phyloP scores from a whole-genome alignment of 164 flowering plant species.

The Liquidambar formosana region DNA sequence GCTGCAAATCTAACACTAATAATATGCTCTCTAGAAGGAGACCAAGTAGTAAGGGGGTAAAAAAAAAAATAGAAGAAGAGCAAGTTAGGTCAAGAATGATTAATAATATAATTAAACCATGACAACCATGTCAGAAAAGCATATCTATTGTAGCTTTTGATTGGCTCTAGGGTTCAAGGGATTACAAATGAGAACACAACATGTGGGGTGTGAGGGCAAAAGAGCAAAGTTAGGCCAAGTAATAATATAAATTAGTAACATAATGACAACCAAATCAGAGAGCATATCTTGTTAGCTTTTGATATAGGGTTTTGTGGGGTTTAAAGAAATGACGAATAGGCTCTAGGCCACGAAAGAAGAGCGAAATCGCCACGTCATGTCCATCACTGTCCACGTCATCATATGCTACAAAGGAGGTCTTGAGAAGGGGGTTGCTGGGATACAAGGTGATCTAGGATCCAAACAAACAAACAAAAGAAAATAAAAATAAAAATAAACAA shows the following conservation, averaged over 20 bases:
- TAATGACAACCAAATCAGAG: constrained; percentile 1
- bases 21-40: constrained; percentile 35
- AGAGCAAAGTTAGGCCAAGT: neutral
- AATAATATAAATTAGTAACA: neutral
- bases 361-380: too few species aligned
- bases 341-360: neutral
- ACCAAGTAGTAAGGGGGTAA: constrained; percentile 29
- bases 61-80: constrained; percentile 9
- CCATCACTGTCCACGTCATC: neutral
- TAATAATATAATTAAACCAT: neutral
- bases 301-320: neutral
- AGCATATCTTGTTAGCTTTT: neutral
- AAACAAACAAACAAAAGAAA: too few species aligned
- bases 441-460: neutral
- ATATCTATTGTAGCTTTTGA: neutral
- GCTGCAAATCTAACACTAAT: too few species aligned
- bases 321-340: constrained; percentile 2
- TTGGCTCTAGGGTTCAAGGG: neutral
- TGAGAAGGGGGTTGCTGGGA: too few species aligned
- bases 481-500: too few species aligned
- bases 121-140: neutral
- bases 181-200: neutral
- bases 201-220: neutral
- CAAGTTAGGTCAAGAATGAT: constrained; percentile 11
- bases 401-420: neutral